Percentiles rank a stretch among this genome's conserved stretches.
Evolutionary conservation across 768 basidiomycete genomes (phyloP).

Genomic region (Chlorophyllum brunneum): DNA sequence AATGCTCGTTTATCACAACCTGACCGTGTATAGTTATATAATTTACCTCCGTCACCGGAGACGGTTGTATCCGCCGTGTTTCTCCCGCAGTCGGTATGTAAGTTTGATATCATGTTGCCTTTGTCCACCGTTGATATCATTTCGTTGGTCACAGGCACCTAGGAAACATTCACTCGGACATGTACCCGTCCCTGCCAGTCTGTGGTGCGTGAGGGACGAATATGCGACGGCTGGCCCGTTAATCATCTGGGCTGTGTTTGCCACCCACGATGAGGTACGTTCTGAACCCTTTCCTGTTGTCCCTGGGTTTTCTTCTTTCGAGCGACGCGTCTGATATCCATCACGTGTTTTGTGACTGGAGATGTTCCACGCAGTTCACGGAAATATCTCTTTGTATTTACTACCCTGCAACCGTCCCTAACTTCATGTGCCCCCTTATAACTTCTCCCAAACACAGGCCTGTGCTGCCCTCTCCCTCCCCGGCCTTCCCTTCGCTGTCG

Average conservation of each 20-base stretch:
- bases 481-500: conserved; percentile 40
- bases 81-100: conserved; percentile 32
- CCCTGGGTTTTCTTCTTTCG: neutral
- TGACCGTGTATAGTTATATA: conserved; percentile 28
- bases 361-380: conserved; percentile 30
- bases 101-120: conserved; percentile 17
- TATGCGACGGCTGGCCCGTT: conserved; percentile 22
- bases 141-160: conserved; percentile 21
- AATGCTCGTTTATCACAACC: too few species aligned
- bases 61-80: conserved; percentile 35
- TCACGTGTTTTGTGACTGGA: conserved; percentile 24
- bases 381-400: conserved; percentile 14
- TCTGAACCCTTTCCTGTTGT: conserved; percentile 14
- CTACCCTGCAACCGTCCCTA: conserved; percentile 7
- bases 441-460: conserved; percentile 38
- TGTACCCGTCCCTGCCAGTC: conserved; percentile 34
- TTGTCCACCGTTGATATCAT: conserved; percentile 14
- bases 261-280: conserved; percentile 60
- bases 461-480: conserved; percentile 50
- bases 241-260: conserved; percentile 54
- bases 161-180: conserved; percentile 19
- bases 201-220: conserved; percentile 46
- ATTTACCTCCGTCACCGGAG: conserved; percentile 34
- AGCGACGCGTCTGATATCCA: conserved; percentile 11
- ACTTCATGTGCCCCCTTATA: conserved; percentile 11